A percentile compares a stretch with the other conserved stretches of the same genome.
Evolutionary conservation across 305 asterid species (phyloP).

Genomic region (Solanum hybrid): DNA sequence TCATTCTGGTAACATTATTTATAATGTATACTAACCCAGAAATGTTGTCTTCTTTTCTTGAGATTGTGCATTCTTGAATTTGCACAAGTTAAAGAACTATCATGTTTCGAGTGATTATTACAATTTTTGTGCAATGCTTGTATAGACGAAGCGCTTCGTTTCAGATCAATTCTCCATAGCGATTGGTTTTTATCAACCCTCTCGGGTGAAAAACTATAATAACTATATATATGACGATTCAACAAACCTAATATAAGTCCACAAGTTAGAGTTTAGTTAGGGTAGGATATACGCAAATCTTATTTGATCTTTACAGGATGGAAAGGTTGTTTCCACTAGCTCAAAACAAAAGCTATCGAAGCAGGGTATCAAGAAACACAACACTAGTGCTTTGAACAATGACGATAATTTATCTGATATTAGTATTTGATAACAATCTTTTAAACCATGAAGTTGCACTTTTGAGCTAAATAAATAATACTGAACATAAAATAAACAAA

Average conservation of each 20-base stretch:
- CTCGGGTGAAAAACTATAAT: too few species aligned
- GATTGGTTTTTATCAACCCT: too few species aligned
- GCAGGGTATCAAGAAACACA: background rate
- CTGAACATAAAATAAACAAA: background rate
- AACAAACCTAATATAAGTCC: background rate
- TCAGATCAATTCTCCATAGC: background rate
- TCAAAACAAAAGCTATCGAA: background rate
- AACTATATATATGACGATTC: background rate
- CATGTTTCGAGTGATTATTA: background rate
- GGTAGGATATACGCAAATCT: background rate
- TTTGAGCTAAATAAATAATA: background rate
- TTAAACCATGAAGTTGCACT: background rate
- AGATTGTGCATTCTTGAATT: background rate
- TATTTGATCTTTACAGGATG: fast-evolving
- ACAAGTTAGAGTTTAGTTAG: background rate
- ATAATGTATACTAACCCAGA: background rate
- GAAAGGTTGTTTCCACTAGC: background rate
- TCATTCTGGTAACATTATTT: background rate
- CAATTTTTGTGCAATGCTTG: background rate
- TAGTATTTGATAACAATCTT: background rate
- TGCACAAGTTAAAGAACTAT: background rate
- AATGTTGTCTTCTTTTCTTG: background rate
- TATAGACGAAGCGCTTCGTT: background rate
- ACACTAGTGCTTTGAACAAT: background rate
- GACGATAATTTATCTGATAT: background rate